Conservation (phyloP, 2,329 filamentous ascomycete genomes). For the Apiospora phragmitis region DNA sequence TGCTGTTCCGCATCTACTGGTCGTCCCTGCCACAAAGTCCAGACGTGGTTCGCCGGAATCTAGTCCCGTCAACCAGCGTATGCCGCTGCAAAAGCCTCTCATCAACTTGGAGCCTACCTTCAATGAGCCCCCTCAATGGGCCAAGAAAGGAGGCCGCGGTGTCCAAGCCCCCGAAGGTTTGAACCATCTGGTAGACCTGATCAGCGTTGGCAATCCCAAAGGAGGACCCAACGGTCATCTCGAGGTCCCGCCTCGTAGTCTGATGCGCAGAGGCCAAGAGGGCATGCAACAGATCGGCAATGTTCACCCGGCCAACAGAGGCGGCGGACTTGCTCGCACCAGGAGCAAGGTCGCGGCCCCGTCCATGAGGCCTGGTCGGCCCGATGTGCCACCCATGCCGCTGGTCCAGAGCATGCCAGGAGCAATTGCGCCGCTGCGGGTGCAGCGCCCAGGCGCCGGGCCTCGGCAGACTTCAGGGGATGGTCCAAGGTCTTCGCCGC, state of each 20-base stretch:
- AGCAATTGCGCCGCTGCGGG: not conserved
- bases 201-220: conserved; percentile 22
- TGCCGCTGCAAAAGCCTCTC: conserved; percentile 28
- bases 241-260: conserved; percentile 26
- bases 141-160: conserved; percentile 28
- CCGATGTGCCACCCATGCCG: conserved; percentile 28
- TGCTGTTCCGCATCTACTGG: not conserved
- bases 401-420: conserved; percentile 16
- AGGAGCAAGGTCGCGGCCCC: conserved; percentile 30
- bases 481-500: not conserved
- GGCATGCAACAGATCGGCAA: conserved; percentile 13
- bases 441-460: not conserved
- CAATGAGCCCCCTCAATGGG: conserved; percentile 33
- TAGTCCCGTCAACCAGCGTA: conserved; percentile 16
- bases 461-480: conserved; percentile 8
- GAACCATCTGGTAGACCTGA: conserved; percentile 31
- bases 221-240: conserved; percentile 14
- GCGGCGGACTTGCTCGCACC: conserved; percentile 21
- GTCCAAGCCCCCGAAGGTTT: conserved; percentile 33
- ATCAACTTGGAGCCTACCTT: conserved; percentile 27
- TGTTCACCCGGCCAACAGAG: not conserved
- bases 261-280: conserved; percentile 23
- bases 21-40: not conserved
- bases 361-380: conserved; percentile 15
- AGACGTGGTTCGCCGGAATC: not conserved